A percentile compares a stretch with the other conserved stretches of the same genome.
Evolutionary conservation across 352 stramenopile genomes (phyloP).

Genomic region (Globisporangium splendens): DNA sequence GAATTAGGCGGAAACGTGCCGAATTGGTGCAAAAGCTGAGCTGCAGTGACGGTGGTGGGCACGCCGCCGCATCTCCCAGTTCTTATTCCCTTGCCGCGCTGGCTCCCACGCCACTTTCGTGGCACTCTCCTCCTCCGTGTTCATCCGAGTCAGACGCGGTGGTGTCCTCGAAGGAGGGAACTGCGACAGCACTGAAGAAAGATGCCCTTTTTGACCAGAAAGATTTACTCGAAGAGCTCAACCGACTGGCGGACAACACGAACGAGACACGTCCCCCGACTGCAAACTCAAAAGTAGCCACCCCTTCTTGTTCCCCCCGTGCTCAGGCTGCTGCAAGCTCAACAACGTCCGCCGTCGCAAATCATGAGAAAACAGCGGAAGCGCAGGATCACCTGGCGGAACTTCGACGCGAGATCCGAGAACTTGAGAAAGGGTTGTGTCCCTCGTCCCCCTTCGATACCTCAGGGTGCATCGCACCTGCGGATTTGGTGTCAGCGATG

Average conservation of each 20-base stretch:
- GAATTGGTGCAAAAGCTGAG: slow-evolving; percentile 26
- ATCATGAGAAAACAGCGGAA: slow-evolving; percentile 7
- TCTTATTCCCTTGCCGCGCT: not conserved
- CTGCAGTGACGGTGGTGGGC: not conserved
- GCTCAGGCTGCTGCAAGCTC: no score
- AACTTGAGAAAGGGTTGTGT: slow-evolving; percentile 44
- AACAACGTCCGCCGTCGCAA: slow-evolving; percentile 3
- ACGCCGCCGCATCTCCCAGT: not conserved
- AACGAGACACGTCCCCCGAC: slow-evolving; percentile 4
- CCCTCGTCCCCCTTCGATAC: slow-evolving; percentile 26
- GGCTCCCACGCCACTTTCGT: not conserved
- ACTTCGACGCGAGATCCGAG: slow-evolving; percentile 37
- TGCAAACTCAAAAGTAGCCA: not conserved
- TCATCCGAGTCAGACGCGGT: not conserved
- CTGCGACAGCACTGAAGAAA: not conserved
- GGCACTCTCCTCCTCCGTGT: not conserved
- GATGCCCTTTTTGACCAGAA: slow-evolving; percentile 15
- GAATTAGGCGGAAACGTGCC: slow-evolving; percentile 26
- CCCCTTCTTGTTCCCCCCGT: no score
- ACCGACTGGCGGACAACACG: slow-evolving; percentile 23
- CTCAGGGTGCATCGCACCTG: slow-evolving; percentile 31
- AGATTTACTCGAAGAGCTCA: slow-evolving; percentile 26
- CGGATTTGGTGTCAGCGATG: slow-evolving; percentile 47
- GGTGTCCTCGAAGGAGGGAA: not conserved
- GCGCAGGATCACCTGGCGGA: slow-evolving; percentile 6